These are phyloP conservation scores for Ephemerocybe angulata DNA, from an alignment of 768 basidiomycete species.

Conservation along the genomic window DNA sequence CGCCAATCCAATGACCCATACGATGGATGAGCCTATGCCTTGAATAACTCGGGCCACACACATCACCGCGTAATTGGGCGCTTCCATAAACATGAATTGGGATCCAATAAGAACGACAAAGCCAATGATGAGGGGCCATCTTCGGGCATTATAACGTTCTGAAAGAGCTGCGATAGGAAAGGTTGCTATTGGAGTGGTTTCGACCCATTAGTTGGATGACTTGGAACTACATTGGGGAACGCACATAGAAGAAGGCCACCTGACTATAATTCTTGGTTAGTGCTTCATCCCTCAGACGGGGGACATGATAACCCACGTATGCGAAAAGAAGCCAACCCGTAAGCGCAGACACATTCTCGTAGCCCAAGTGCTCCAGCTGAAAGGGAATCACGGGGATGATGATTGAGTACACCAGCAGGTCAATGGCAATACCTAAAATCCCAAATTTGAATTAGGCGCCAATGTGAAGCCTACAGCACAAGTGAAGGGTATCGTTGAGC, in stretches of 20 bases:
- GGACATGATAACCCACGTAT: conserved; percentile 38
- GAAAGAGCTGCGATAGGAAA: conserved; percentile 56
- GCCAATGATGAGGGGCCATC: conserved; percentile 47
- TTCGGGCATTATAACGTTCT: conserved; percentile 45
- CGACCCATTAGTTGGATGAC: neutral
- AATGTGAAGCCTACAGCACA: conserved; percentile 5
- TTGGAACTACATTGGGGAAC: conserved; percentile 13
- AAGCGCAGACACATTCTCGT: conserved; percentile 42
- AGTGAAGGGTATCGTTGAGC: too few species aligned
- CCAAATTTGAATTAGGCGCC: neutral
- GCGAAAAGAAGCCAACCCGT: conserved; percentile 61
- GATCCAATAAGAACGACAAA: conserved; percentile 48
- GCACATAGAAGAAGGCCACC: conserved; percentile 52
- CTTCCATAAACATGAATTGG: conserved; percentile 62
- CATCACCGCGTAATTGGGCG: conserved; percentile 54
- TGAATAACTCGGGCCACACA: conserved; percentile 55
- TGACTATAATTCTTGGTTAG: conserved; percentile 35
- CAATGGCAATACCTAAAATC: conserved; percentile 29
- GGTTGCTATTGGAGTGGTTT: conserved; percentile 35
- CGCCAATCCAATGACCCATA: conserved; percentile 62
- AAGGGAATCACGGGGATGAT: conserved; percentile 65
- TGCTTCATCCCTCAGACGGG: neutral
- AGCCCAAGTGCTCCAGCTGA: conserved; percentile 49
- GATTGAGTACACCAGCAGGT: conserved; percentile 57
- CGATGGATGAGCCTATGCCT: conserved; percentile 55